These are phyloP conservation scores for Daldinia bambusicola DNA, from an alignment of 495 filamentous ascomycete species.

Conservation along the genomic window DNA sequence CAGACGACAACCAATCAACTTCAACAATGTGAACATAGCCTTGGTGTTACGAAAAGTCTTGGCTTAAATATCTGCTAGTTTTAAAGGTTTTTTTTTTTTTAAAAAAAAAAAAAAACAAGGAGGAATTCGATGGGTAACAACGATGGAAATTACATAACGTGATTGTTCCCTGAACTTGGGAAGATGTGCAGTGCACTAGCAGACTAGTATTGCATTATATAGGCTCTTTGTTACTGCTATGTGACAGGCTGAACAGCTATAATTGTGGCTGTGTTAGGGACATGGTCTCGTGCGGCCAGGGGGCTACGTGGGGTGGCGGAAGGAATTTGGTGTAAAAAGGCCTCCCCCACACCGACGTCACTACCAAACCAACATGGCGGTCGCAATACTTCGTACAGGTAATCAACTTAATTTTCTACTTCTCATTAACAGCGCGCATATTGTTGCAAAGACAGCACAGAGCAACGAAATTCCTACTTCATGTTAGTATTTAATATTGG, in stretches of 20 bases:
- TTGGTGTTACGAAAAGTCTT: not conserved
- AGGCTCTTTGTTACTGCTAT: not conserved
- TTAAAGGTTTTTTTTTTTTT: no score
- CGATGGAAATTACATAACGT: no score
- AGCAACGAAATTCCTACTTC: slow-evolving; percentile 27
- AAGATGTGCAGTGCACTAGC: not conserved
- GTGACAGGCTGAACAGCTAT: not conserved
- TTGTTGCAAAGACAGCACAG: slow-evolving; percentile 28
- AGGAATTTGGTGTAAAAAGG: slow-evolving; percentile 1
- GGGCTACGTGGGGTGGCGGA: not conserved
- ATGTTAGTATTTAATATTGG: not conserved
- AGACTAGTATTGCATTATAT: not conserved
- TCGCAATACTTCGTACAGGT: no score
- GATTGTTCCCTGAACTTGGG: not conserved
- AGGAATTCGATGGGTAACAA: no score
- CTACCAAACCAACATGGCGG: not conserved
- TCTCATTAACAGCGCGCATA: slow-evolving; percentile 16
- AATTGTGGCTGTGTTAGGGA: slow-evolving; percentile 12
- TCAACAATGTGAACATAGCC: no score
- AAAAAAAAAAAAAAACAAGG: no score
- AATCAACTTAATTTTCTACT: slow-evolving; percentile 17
- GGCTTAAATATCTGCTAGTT: not conserved
- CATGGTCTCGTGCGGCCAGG: not conserved
- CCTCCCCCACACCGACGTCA: slow-evolving; percentile 2
- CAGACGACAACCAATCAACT: no score